Percentiles rank a stretch among this genome's conserved stretches.
These are phyloP conservation scores for Penicillium nordicum DNA, from an alignment of 2,329 filamentous ascomycete species.

Conservation along the genomic window DNA sequence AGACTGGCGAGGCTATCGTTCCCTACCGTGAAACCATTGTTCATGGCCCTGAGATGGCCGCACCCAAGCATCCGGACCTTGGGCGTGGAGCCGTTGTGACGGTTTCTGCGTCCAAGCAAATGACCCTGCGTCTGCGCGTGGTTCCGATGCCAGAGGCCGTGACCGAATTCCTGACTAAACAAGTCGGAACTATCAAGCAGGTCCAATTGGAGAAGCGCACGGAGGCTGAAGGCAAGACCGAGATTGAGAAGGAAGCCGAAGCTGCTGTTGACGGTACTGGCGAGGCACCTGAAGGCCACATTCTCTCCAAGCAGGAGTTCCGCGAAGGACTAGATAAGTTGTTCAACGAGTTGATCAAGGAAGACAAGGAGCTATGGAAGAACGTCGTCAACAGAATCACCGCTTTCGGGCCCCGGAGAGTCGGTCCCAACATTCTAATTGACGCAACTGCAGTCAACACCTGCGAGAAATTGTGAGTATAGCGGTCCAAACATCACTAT, in stretches of 20 bases:
- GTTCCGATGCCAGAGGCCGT: constrained; percentile 73
- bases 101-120: constrained; percentile 78
- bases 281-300: constrained; percentile 57
- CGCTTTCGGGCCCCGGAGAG: constrained; percentile 83
- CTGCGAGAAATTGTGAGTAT: constrained; percentile 67
- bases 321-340: constrained; percentile 62
- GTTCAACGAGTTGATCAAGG: constrained; percentile 68
- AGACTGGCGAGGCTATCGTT: constrained; percentile 89
- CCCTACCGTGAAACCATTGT: constrained; percentile 94
- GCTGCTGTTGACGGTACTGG: constrained; percentile 51
- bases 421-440: constrained; percentile 84
- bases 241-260: constrained; percentile 41
- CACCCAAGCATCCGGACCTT: constrained; percentile 78
- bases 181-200: constrained; percentile 72
- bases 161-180: constrained; percentile 80
- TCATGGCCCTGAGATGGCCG: constrained; percentile 83
- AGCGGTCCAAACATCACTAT: background rate
- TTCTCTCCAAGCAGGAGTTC: constrained; percentile 72
- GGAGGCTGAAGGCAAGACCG: constrained; percentile 41
- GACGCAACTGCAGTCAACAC: constrained; percentile 72
- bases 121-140: constrained; percentile 72
- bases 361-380: constrained; percentile 72
- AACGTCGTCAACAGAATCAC: constrained; percentile 74
- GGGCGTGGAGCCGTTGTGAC: constrained; percentile 76
- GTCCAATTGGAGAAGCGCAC: constrained; percentile 69